phyloP scores from a whole-genome alignment of 2,329 filamentous ascomycete genomes.

The Colletotrichum trifolii region DNA sequence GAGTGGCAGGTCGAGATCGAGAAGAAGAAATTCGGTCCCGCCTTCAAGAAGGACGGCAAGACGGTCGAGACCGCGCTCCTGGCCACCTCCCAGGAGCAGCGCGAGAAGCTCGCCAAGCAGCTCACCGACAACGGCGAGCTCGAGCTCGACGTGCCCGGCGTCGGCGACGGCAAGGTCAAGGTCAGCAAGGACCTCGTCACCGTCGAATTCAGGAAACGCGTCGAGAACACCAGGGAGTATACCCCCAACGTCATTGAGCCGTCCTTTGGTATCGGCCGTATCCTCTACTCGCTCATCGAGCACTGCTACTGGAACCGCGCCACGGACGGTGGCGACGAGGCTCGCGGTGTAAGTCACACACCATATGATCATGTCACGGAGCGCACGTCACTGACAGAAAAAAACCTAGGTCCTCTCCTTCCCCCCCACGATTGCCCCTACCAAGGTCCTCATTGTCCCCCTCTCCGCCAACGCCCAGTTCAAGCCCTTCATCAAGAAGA shows the following conservation, averaged over 20 bases:
- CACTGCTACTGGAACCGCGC: constrained; percentile 93
- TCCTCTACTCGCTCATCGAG: constrained; percentile 92
- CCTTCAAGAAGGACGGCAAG: constrained; percentile 95
- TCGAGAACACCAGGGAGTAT: constrained; percentile 89
- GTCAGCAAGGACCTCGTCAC: constrained; percentile 82
- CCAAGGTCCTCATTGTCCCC: constrained; percentile 92
- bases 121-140: constrained; percentile 81
- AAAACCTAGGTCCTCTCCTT: constrained; percentile 61
- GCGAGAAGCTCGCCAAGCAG: constrained; percentile 81
- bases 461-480: constrained; percentile 86
- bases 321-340: constrained; percentile 77
- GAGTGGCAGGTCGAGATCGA: constrained; percentile 90
- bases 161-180: constrained; percentile 79
- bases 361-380: background rate
- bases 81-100: constrained; percentile 80
- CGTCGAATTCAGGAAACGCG: constrained; percentile 85
- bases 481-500: constrained; percentile 76
- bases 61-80: constrained; percentile 83
- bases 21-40: constrained; percentile 95
- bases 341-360: constrained; percentile 78
- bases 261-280: constrained; percentile 95
- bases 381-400: constrained; percentile 53
- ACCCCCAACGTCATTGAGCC: constrained; percentile 97
- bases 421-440: constrained; percentile 81
- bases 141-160: constrained; percentile 76